Conservation (phyloP, 2,329 filamentous ascomycete species). For the Penicillium frequentans region DNA sequence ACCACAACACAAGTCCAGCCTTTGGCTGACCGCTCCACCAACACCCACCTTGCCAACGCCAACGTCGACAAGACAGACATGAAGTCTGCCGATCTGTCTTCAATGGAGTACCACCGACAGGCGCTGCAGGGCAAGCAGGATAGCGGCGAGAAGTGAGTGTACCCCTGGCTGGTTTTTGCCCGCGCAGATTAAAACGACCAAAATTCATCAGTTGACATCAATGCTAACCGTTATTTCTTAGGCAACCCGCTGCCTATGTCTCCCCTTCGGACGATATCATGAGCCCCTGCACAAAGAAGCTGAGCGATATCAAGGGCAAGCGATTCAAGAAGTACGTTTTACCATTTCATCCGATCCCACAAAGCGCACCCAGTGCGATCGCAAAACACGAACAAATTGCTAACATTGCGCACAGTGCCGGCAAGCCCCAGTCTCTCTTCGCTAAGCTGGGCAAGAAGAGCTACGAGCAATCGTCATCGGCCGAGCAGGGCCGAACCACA, state of each 20-base stretch:
- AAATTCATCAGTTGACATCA: not conserved
- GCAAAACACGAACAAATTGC: not conserved
- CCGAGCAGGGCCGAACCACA: constrained; percentile 14
- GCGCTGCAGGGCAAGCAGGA: constrained; percentile 43
- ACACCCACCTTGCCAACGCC: constrained; percentile 36
- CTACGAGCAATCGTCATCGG: constrained; percentile 38
- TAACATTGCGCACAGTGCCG: constrained; percentile 29
- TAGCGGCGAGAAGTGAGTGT: constrained; percentile 38
- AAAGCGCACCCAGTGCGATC: not conserved
- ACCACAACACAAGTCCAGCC: constrained; percentile 32
- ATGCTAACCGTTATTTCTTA: constrained; percentile 19
- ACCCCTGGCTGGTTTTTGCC: not conserved
- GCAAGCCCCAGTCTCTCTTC: constrained; percentile 47
- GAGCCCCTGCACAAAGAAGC: constrained; percentile 52
- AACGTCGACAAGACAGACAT: constrained; percentile 30
- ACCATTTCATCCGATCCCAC: not conserved
- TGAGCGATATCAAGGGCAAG: constrained; percentile 52
- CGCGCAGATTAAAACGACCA: not conserved
- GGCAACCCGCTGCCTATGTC: constrained; percentile 40
- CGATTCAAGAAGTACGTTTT: constrained; percentile 46
- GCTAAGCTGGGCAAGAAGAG: constrained; percentile 49
- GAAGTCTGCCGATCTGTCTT: constrained; percentile 34
- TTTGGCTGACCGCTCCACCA: constrained; percentile 42
- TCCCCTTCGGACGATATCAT: constrained; percentile 52
- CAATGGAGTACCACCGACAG: constrained; percentile 47